phyloP scores from a whole-genome alignment of 805 yeast species.

The Barnettozyma vustinii region DNA sequence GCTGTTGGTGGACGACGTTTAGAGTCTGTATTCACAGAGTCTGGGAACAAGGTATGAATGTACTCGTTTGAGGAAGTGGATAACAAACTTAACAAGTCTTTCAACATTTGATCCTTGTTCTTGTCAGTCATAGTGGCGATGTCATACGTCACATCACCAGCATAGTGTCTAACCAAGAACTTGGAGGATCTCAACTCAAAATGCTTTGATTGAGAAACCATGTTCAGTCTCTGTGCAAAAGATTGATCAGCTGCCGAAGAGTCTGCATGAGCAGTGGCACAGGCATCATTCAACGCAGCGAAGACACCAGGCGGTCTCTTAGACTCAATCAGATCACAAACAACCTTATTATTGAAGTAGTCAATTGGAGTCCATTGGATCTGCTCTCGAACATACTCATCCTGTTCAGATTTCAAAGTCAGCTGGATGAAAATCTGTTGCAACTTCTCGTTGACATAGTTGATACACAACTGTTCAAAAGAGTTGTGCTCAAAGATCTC shows the following conservation, averaged over 20 bases:
- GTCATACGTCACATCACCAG: conserved; percentile 96
- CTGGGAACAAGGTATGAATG: conserved; percentile 55
- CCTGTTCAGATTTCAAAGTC: conserved; percentile 95
- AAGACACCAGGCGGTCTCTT: conserved; percentile 94
- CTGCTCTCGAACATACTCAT: conserved; percentile 91
- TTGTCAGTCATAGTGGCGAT: conserved; percentile 90
- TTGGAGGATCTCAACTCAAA: conserved; percentile 85
- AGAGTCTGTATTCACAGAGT: conserved; percentile 57
- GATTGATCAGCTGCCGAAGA: conserved; percentile 95
- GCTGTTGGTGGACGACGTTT: conserved; percentile 92
- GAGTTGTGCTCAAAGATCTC: conserved; percentile 94
- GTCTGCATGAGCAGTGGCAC: conserved; percentile 98
- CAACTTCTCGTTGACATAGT: conserved; percentile 91
- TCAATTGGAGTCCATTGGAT: conserved; percentile 97
- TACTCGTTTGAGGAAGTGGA: conserved; percentile 67
- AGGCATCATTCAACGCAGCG: conserved; percentile 94
- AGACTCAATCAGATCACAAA: conserved; percentile 93
- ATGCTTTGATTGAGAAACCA: conserved; percentile 78
- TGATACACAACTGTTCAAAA: conserved; percentile 92
- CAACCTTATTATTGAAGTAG: conserved; percentile 92
- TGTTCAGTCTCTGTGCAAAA: conserved; percentile 83
- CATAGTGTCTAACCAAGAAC: conserved; percentile 91
- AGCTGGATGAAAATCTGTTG: conserved; percentile 96
- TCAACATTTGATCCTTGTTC: conserved; percentile 89
- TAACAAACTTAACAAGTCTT: conserved; percentile 78